A percentile compares a stretch with the other conserved stretches of the same genome.
Conservation (phyloP, 805 yeast species). For the Candida qinlingensis region DNA sequence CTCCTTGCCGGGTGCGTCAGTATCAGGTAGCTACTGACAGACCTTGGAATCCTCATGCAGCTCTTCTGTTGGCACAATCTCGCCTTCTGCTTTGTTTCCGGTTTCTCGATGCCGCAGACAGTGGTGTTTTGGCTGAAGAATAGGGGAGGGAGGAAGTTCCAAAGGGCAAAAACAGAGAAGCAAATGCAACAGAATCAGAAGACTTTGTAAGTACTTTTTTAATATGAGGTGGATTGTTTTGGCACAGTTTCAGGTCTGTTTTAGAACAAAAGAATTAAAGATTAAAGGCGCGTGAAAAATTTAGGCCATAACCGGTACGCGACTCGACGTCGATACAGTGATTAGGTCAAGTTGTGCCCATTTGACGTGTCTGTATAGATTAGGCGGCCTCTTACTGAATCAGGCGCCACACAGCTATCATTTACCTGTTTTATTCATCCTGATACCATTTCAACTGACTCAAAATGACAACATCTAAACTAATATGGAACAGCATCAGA, state of each 20-base stretch:
- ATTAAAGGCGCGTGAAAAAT: no score
- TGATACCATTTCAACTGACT: not conserved
- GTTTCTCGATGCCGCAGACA: no score
- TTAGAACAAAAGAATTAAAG: no score
- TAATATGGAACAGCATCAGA: conserved; percentile 17
- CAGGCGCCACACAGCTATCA: no score
- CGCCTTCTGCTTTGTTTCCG: no score
- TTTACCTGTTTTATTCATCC: not conserved
- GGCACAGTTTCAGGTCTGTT: not conserved
- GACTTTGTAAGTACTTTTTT: not conserved
- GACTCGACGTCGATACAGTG: no score
- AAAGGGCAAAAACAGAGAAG: not conserved
- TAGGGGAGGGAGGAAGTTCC: no score
- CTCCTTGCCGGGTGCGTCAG: not conserved
- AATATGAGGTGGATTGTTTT: not conserved
- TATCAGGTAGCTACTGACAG: not conserved
- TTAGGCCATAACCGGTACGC: no score
- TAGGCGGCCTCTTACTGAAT: no score
- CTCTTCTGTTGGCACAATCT: not conserved
- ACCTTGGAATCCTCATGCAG: not conserved
- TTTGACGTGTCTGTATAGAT: no score
- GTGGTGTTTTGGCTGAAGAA: no score
- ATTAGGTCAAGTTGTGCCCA: no score
- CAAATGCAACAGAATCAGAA: not conserved
- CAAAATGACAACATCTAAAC: not conserved